A percentile compares a stretch with the other conserved stretches of the same genome.
These are phyloP conservation scores for Podospora australis DNA, from an alignment of 495 filamentous ascomycete species.

Conservation along the genomic window DNA sequence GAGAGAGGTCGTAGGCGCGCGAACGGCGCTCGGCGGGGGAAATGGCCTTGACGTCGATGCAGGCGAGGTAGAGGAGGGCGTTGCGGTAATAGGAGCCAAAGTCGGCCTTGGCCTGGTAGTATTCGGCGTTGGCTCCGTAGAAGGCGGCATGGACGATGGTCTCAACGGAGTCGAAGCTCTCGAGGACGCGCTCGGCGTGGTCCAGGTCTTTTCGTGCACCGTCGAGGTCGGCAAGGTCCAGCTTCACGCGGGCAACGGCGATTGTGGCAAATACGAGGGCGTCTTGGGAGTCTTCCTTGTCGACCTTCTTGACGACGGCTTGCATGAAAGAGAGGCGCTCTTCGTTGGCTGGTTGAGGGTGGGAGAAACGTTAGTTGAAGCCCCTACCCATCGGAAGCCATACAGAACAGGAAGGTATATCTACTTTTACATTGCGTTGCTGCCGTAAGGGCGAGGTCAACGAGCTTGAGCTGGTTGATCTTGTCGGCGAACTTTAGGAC, in stretches of 20 bases:
- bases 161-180: constrained; percentile 91
- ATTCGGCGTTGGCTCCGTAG: constrained; percentile 91
- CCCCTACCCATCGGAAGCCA: too few species aligned
- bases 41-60: constrained; percentile 76
- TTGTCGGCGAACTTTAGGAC: constrained; percentile 93
- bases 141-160: constrained; percentile 93
- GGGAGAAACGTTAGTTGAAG: too few species aligned
- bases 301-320: constrained; percentile 76
- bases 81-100: constrained; percentile 96
- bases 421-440: constrained; percentile 81
- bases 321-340: constrained; percentile 85
- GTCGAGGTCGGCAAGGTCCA: constrained; percentile 66
- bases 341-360: constrained; percentile 57
- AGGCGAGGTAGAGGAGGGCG: constrained; percentile 95
- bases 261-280: constrained; percentile 91
- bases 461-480: constrained; percentile 98
- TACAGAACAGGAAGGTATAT: neutral
- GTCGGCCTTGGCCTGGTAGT: constrained; percentile 87
- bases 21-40: constrained; percentile 61
- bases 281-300: constrained; percentile 90
- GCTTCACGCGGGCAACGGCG: constrained; percentile 82
- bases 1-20: constrained; percentile 85
- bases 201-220: constrained; percentile 81
- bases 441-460: constrained; percentile 78
- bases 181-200: constrained; percentile 77